Evolutionary conservation across 495 filamentous ascomycete genomes (phyloP).

Genomic region (Tuber umbilicatum): DNA sequence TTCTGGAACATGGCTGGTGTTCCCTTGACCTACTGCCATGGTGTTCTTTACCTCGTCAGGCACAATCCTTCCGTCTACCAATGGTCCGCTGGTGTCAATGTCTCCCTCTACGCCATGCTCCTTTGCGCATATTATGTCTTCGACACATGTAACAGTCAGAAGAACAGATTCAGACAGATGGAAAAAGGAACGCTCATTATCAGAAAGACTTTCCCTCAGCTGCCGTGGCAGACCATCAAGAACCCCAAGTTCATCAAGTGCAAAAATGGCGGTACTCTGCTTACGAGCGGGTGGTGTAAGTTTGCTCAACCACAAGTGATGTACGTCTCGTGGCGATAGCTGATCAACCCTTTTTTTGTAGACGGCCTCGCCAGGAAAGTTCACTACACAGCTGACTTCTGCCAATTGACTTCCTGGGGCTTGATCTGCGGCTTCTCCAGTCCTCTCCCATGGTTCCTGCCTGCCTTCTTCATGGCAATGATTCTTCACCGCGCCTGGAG

Average conservation of each 20-base stretch:
- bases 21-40: slow-evolving; percentile 93
- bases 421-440: slow-evolving; percentile 57
- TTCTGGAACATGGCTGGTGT: slow-evolving; percentile 99
- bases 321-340: background rate
- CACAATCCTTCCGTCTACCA: slow-evolving; percentile 75
- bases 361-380: slow-evolving; percentile 84
- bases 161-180: slow-evolving; percentile 82
- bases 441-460: slow-evolving; percentile 97
- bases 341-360: slow-evolving; percentile 33
- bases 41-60: slow-evolving; percentile 86
- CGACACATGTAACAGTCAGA: slow-evolving; percentile 70
- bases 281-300: slow-evolving; percentile 79
- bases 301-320: background rate
- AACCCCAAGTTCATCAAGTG: slow-evolving; percentile 85
- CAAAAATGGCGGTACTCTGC: slow-evolving; percentile 67
- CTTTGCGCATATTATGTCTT: slow-evolving; percentile 71
- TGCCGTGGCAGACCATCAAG: slow-evolving; percentile 79
- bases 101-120: slow-evolving; percentile 53
- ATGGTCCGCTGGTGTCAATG: slow-evolving; percentile 51
- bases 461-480: slow-evolving; percentile 84
- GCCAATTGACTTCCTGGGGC: slow-evolving; percentile 61
- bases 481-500: slow-evolving; percentile 80
- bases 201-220: slow-evolving; percentile 84
- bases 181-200: slow-evolving; percentile 66
- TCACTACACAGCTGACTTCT: slow-evolving; percentile 87